Conservation (phyloP, 306 rosid species). For the Quercus cerris region DNA sequence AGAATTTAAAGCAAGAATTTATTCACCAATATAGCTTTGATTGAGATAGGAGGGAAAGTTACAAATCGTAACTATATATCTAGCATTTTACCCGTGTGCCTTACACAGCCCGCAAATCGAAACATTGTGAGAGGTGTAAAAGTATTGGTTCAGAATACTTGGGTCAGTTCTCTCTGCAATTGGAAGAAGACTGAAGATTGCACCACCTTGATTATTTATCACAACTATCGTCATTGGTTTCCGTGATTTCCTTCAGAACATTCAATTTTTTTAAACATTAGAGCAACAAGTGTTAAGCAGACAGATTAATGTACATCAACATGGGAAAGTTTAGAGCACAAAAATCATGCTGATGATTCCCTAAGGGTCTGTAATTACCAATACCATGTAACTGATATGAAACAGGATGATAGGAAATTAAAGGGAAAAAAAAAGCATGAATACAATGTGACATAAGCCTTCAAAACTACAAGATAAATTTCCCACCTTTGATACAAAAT, state of each 20-base stretch:
- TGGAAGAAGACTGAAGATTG: slow-evolving; percentile 88
- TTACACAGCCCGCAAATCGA: slow-evolving; percentile 57
- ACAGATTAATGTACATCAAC: not conserved
- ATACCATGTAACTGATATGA: not conserved
- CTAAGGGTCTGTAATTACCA: not conserved
- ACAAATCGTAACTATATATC: slow-evolving; percentile 4
- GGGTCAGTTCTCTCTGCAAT: slow-evolving; percentile 64
- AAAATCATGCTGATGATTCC: not conserved
- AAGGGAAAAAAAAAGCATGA: not conserved
- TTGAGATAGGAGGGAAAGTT: slow-evolving; percentile 4
- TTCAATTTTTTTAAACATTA: slow-evolving; percentile 18
- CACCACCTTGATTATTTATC: slow-evolving; percentile 93
- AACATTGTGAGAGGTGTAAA: slow-evolving; percentile 79
- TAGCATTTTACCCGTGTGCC: slow-evolving; percentile 76
- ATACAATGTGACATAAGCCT: slow-evolving; percentile 15
- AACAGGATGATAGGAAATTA: slow-evolving; percentile 2
- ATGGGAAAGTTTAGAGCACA: not conserved
- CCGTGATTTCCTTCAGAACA: slow-evolving; percentile 60
- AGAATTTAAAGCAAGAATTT: slow-evolving; percentile 25
- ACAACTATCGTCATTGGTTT: slow-evolving; percentile 85
- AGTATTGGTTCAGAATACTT: slow-evolving; percentile 55
- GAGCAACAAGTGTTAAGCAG: not conserved
- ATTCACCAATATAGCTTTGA: slow-evolving; percentile 2
- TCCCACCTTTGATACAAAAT: slow-evolving; percentile 73
- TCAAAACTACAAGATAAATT: slow-evolving; percentile 19